These are phyloP conservation scores for Botrytis tulipae DNA, from an alignment of 2,329 filamentous ascomycete species.

Conservation along the genomic window DNA sequence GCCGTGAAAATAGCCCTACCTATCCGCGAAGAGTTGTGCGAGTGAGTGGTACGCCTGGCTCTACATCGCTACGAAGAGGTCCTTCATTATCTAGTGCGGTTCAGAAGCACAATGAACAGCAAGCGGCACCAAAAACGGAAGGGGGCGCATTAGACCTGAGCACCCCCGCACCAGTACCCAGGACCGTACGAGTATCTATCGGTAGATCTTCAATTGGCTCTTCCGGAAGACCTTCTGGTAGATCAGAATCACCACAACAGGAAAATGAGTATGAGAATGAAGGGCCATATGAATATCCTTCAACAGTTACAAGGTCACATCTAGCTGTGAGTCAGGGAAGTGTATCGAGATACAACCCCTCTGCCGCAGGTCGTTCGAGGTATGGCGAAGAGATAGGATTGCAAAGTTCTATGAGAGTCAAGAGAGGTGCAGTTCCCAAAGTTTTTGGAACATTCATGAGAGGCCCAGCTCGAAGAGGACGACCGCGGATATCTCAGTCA, in stretches of 20 bases:
- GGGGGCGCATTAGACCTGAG: constrained; percentile 37
- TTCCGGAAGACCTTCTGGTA: constrained; percentile 31
- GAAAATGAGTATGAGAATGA: constrained; percentile 29
- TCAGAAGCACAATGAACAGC: constrained; percentile 30
- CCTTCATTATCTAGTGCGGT: constrained; percentile 35
- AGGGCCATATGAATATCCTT: constrained; percentile 39
- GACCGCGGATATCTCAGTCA: constrained; percentile 52
- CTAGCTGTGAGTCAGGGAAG: constrained; percentile 50
- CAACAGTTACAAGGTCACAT: constrained; percentile 50
- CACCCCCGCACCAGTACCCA: constrained; percentile 36
- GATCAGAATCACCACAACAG: constrained; percentile 30
- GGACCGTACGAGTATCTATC: constrained; percentile 36
- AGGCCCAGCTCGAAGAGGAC: constrained; percentile 73
- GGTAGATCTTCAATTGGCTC: constrained; percentile 34
- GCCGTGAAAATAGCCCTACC: constrained; percentile 31
- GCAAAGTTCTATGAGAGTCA: constrained; percentile 74
- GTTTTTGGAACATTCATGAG: constrained; percentile 75
- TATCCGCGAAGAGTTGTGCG: constrained; percentile 37
- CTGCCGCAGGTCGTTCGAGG: constrained; percentile 50
- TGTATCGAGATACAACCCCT: constrained; percentile 50
- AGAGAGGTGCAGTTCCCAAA: constrained; percentile 63
- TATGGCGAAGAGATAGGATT: constrained; percentile 63
- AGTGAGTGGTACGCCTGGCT: constrained; percentile 37
- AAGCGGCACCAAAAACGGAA: constrained; percentile 25
- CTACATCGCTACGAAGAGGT: constrained; percentile 32